These are phyloP conservation scores for Capsella rubella DNA, from an alignment of 441 rosid genomes.

Conservation along the genomic window DNA sequence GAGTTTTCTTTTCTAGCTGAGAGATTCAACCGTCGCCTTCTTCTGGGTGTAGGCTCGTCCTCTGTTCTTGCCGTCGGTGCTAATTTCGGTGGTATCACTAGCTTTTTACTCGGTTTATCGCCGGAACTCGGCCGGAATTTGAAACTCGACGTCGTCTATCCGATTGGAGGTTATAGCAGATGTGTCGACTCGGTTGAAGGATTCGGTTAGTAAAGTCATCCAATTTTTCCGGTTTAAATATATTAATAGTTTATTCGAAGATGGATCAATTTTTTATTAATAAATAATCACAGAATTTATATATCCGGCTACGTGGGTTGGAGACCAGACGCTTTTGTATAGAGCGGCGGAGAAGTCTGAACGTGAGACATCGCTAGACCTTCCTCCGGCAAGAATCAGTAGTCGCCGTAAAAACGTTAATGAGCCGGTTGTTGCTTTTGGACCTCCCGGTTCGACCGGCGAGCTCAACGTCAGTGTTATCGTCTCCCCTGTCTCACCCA, in stretches of 20 bases:
- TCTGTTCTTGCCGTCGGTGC: conserved; percentile 80
- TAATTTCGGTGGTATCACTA: conserved; percentile 80
- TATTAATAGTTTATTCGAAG: background rate
- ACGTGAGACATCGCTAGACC: conserved; percentile 71
- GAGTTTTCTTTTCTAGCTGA: conserved; percentile 73
- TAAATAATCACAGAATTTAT: conserved; percentile 59
- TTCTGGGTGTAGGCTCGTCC: conserved; percentile 73
- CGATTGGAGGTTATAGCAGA: conserved; percentile 74
- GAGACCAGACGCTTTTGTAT: conserved; percentile 80
- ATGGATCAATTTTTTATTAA: background rate
- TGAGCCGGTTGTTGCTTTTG: conserved; percentile 84
- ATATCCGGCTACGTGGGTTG: conserved; percentile 80
- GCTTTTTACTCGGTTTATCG: conserved; percentile 70
- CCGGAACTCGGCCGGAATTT: conserved; percentile 71
- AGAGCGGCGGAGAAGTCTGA: conserved; percentile 74
- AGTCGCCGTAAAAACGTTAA: conserved; percentile 53
- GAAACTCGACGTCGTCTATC: conserved; percentile 84
- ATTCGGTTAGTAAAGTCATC: conserved; percentile 71
- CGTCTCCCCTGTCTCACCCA: conserved; percentile 74
- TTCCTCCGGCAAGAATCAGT: conserved; percentile 59
- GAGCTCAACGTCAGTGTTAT: conserved; percentile 94
- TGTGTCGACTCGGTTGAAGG: conserved; percentile 76
- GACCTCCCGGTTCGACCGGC: conserved; percentile 86
- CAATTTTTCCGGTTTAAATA: background rate
- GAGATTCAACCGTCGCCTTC: conserved; percentile 65